Percentiles rank a stretch among this genome's conserved stretches.
These are phyloP conservation scores for Ceratocystis papillata DNA, from an alignment of 2,329 filamentous ascomycete genomes.

Conservation along the genomic window DNA sequence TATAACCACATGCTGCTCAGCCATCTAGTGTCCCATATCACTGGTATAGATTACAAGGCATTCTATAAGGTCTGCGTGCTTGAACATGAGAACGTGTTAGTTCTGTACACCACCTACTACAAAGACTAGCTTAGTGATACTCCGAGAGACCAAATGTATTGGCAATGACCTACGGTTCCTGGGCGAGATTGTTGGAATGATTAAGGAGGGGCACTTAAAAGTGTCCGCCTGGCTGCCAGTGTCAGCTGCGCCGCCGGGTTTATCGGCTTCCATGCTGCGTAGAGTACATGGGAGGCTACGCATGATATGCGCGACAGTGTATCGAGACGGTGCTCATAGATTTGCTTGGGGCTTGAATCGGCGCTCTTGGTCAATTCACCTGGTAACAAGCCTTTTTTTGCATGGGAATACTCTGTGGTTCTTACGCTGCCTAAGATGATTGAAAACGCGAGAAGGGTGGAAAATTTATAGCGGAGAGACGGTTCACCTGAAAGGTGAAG, in stretches of 20 bases:
- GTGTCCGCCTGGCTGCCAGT: conserved; percentile 23
- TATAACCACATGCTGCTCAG: conserved; percentile 26
- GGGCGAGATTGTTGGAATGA: conserved; percentile 19
- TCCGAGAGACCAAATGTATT: conserved; percentile 23
- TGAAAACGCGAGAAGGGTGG: too few relatives aligned
- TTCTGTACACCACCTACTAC: conserved; percentile 23
- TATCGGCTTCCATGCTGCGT: conserved; percentile 23
- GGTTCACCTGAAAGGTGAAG: too few relatives aligned
- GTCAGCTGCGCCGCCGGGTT: conserved; percentile 16
- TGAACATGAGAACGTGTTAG: conserved; percentile 22
- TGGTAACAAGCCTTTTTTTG: too few relatives aligned
- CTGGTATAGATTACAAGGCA: conserved; percentile 19
- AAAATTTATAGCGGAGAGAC: too few relatives aligned
- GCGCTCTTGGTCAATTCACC: too few relatives aligned
- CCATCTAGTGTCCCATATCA: conserved; percentile 25
- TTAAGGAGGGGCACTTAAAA: conserved; percentile 24
- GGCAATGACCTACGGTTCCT: conserved; percentile 23
- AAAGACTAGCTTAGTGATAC: conserved; percentile 16
- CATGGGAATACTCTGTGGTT: too few relatives aligned
- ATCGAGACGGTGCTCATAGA: neutral
- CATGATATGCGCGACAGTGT: conserved; percentile 1
- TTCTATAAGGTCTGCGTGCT: conserved; percentile 22
- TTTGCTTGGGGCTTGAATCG: conserved; percentile 1
- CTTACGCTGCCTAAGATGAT: too few relatives aligned
- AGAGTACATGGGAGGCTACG: conserved; percentile 17